Base-by-base conservation (phyloP, 2,329 filamentous ascomycete genomes). In the Fusarium bulbicola region DNA sequence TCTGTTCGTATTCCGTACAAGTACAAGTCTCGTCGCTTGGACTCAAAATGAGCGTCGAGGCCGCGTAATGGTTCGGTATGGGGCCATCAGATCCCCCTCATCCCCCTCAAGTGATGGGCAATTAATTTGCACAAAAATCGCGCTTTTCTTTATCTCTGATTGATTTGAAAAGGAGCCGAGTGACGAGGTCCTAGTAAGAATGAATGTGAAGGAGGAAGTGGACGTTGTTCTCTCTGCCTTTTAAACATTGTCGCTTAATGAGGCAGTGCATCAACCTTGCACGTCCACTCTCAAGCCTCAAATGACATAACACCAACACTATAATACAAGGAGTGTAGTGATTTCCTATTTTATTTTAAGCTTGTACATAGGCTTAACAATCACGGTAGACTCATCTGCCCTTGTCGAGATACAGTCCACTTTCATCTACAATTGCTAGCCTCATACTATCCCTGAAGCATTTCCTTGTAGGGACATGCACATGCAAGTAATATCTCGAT, bases 41-140 rank as follows among this genome's bases (percentile, higher is more conserved):
- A 46, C 52, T 66, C 37, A 43, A 67, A 61, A 46, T 50, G 53
- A 66, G 30, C 28, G n/a, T 60, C n/a, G 46, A 57, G 69, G 69
- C 69, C 69, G 69, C 69, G 69, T 72, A 66, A 72, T 72, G 69
- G 46, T 42, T 18, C 30, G 30, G 34, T n/a, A 66, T 66, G 69
- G 70, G 70, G 59, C 58, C 37, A 58, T 37, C 43, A 54, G 42
- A 36, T 47, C 39, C 50, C 60, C 65, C 53, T 64, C 54, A 24
- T 49, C 56, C 50, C 70, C 70, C 53, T 73, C 60, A 45, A 56
- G 45, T 45, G 30, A 69, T 14, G 24, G 54, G 47, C 8, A 30
- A 40, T 37, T 53, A 30, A 47, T 60, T 70, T 62, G 14, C 16
- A 39, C 9, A 24, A 57, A 64, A 68, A 72, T 60, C 46, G 30